Base-by-base conservation (phyloP, 192 early-diverging fungal species). In the Coemansia sp. region DNA sequence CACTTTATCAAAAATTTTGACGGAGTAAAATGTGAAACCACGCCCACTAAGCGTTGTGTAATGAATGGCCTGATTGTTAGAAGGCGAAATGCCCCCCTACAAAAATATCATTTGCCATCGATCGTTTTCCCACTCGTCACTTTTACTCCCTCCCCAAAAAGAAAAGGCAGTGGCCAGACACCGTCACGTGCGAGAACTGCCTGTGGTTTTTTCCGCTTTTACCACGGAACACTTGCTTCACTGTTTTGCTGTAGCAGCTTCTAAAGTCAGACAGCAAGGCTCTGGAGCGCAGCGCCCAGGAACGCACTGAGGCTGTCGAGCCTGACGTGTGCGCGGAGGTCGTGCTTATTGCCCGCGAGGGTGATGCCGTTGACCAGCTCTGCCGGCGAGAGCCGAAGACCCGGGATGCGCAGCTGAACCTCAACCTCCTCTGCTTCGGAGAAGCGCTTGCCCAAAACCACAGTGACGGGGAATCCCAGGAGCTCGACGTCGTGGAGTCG, bases 401-500 rank as follows among this genome's bases (percentile, higher is more conserved):
- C 23, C 4, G 76, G 76, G 22, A 79, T 41, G 15, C 76, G 76
- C 54, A 79, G 29, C 59, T 79, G 76, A 8, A 79, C 70, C 37
- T 79, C 76, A 19, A 70, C 76, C 31, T 68, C 59, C 0, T 42
- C 55, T 15, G 55, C 23, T 25, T 20, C 56, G 25, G 53, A 59
- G 33, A 81, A 84, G 5, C 84, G 79, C 68, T 86, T 87, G 0
- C 94, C 94, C 45, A 92, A 55, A 6, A 94, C 83, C 3, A 94
- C 69, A 14, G 91, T 83, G 57, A 79, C 84, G 0, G 94, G 92
- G 71, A 92, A 90, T 13, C 94, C 94, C 58, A 96, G 82, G 62
- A 94, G 57, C 59, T 87, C 84, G 7, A 90, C 87, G 55, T 94
- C 92, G 56, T 89, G 87, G 67, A 94, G 85, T 62, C 91, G 91